Conservation (phyloP, 257 asterid species). For the Nicotiana benthamiana region DNA sequence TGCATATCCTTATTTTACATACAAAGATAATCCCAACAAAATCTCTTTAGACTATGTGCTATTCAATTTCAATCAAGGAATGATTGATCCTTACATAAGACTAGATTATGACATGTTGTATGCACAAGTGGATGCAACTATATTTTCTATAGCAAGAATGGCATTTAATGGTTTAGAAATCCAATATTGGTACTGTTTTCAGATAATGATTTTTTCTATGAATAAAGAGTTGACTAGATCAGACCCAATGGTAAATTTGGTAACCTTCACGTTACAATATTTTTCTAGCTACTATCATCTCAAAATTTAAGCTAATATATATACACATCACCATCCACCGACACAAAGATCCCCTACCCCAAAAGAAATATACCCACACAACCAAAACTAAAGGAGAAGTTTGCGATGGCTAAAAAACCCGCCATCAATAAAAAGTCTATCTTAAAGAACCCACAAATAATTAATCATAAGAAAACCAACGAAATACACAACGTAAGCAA, state of each 20-base stretch:
- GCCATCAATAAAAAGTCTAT: no score
- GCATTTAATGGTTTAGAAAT: constrained; percentile 51
- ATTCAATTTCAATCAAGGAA: constrained; percentile 57
- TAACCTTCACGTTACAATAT: neutral
- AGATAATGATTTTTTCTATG: neutral
- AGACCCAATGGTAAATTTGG: neutral
- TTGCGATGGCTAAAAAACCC: no score
- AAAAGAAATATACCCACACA: no score
- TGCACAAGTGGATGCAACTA: constrained; percentile 78
- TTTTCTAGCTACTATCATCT: neutral
- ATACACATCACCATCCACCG: neutral
- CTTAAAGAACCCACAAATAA: no score
- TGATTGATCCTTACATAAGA: constrained; percentile 50
- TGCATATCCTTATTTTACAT: constrained; percentile 88
- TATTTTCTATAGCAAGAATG: constrained; percentile 53
- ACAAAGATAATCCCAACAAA: constrained; percentile 50
- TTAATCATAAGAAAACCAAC: no score
- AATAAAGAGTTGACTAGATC: neutral
- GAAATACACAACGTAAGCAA: no score
- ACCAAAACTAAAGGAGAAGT: no score
- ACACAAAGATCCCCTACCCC: neutral
- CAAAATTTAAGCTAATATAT: neutral
- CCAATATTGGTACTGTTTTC: neutral
- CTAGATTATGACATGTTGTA: constrained; percentile 79
- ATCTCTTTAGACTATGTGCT: constrained; percentile 62